Evolutionary conservation across 1,284 basidiomycete genomes (phyloP), one percentile per base, ranked within the genome.

Genomic region (Fomitopsis schrenkii): DNA sequence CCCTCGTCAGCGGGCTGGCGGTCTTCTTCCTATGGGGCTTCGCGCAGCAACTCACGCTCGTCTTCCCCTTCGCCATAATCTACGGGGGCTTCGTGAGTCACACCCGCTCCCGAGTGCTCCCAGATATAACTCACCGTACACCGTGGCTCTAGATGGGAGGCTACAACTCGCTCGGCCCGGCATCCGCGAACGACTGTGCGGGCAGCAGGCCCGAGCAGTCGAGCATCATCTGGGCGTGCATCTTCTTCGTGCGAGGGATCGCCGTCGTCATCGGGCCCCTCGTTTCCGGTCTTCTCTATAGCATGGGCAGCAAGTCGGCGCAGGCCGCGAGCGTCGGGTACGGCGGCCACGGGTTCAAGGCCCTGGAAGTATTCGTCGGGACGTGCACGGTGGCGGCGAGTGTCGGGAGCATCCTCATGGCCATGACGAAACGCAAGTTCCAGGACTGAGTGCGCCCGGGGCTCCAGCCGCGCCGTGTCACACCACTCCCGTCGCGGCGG

Each of bases 11-110:
- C 64, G 67, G 67, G 30, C 59, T 71, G 38, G 66, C 69, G 15
- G 67, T 69, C 10, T 71, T 72, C 66, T 57, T 71, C 38, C 66
- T 72, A 17, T 72, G 71, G 71, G 71, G 71, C 33, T 71, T 71
- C 64, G 66, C 71, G n/a, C 57, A 62, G 48, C 64, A 66, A n/a
- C 61, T 70, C 5, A 66, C 64, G 48, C 63, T 63, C 17, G 65
- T 72, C 3, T 70, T 70, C 55, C 63, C 63, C 14, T 72, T 71
- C 44, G 68, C 67, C 8, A 63, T 72, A 42, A 64, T 71, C 33
- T 72, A 70, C 55, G 71, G 71, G 71, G 62, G 67, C 1, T 56
- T 71, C 59, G 70, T 70, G 44, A 61, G 68, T 65, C 5, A 2
- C 9, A 0, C 22, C 33, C 53, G 55, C 54, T 9, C 19, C 8